phyloP scores from a whole-genome alignment of 169 alveolate genomes.

The Eimeria necatrix region DNA sequence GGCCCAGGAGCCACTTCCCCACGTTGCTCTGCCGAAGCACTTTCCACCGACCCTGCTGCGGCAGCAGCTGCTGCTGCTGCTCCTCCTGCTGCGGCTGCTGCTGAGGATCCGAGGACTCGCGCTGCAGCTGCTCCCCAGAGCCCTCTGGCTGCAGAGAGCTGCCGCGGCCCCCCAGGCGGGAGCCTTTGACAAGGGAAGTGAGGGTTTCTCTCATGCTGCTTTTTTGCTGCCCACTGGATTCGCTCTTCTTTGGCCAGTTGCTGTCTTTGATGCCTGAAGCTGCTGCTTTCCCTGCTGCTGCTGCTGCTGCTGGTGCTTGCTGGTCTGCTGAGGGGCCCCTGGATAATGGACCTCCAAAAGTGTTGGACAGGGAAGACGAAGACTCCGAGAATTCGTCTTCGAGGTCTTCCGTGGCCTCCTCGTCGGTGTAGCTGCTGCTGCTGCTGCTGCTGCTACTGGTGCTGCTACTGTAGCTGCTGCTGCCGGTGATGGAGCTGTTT shows the following conservation, averaged over 20 bases:
- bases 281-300: neutral
- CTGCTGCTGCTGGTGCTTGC: constrained; percentile 20
- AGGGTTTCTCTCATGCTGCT: neutral
- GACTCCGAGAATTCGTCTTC: constrained; percentile 22
- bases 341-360: neutral
- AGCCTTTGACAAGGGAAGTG: neutral
- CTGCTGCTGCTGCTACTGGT: constrained; percentile 66
- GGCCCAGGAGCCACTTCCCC: constrained; percentile 28
- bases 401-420: constrained; percentile 9
- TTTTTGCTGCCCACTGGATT: neutral
- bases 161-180: neutral
- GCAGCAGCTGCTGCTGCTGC: constrained; percentile 43
- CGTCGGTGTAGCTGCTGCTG: constrained; percentile 25
- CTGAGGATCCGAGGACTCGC: neutral
- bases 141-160: neutral
- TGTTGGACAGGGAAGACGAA: neutral
- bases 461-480: constrained; percentile 44
- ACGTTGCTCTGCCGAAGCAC: constrained; percentile 3
- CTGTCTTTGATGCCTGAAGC: neutral
- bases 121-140: constrained; percentile 12
- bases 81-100: constrained; percentile 33
- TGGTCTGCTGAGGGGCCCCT: constrained; percentile 3
- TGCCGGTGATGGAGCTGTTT: constrained; percentile 12
- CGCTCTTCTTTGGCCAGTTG: neutral
- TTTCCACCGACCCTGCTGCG: neutral